Evolutionary conservation across 208 protist species (phyloP).

Genomic region (Vickermania ingenoplastis): DNA sequence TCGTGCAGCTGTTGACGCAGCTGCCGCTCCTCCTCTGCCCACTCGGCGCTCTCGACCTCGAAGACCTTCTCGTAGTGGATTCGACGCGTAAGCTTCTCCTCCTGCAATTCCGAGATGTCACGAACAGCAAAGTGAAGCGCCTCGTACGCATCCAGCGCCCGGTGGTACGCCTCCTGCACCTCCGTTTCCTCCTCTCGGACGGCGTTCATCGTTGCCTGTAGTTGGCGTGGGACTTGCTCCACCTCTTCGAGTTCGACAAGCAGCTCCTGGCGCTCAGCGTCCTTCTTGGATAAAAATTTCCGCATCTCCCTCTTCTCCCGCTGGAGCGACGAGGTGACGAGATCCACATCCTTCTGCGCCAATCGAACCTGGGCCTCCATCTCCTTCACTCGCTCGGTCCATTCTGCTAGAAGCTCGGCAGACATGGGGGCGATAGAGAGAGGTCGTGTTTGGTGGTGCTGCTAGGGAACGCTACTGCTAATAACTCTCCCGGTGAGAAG

Average conservation of each 20-base stretch:
- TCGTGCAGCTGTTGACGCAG: constrained; percentile 42
- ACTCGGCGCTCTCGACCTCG: constrained; percentile 54
- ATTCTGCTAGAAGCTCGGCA: constrained; percentile 37
- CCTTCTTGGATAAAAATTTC: constrained; percentile 36
- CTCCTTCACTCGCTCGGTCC: constrained; percentile 66
- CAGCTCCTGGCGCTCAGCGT: constrained; percentile 53
- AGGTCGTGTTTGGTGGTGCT: neutral
- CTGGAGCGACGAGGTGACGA: constrained; percentile 29
- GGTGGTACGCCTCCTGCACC: constrained; percentile 62
- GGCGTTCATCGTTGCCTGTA: constrained; percentile 39
- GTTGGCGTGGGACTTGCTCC: constrained; percentile 48
- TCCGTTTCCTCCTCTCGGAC: constrained; percentile 39
- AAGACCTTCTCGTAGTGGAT: constrained; percentile 56
- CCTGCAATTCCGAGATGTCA: constrained; percentile 57
- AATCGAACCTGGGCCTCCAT: constrained; percentile 45
- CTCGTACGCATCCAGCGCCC: constrained; percentile 78
- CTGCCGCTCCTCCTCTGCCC: constrained; percentile 78
- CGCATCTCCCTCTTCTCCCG: constrained; percentile 33
- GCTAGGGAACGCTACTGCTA: neutral
- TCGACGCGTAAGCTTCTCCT: constrained; percentile 41
- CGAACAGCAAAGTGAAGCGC: constrained; percentile 65
- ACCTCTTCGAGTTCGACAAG: constrained; percentile 51
- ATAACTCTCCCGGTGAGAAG: neutral
- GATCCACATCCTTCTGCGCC: constrained; percentile 61
- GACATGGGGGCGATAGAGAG: no score